Base-by-base conservation (phyloP, 1,284 basidiomycete genomes). In the Cystobasidiaceae sp. region DNA sequence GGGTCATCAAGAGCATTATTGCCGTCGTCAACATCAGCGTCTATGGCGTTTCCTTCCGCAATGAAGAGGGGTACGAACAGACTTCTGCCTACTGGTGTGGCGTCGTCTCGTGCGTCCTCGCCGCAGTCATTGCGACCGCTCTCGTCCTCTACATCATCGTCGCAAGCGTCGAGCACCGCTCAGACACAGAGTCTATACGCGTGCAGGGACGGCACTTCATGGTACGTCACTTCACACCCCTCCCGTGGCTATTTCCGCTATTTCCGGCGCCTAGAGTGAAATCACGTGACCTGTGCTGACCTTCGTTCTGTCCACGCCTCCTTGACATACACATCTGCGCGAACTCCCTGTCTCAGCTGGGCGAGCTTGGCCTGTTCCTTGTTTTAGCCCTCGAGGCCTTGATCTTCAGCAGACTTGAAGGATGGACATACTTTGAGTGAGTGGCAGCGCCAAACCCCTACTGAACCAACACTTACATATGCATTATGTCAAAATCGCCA, bases 61-160 rank as follows among this genome's bases (percentile, higher is more conserved):
- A 77, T 58, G 60, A 62, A 0, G 51, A 69, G 1, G 76, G 73
- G 5, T 78, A 75, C 57, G 49, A 65, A 17, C 80, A 75, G 60
- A 67, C 69, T 19, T 74, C 78, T 56, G 79, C 77, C 0, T 80
- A 80, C 69, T 81, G 78, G 77, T 77, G 76, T 56, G 79, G 78
- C 2, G 76, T 80, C 32, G 68, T 79, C 21, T 78, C 78, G 2
- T 66, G 78, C 37, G 71, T 78, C 48, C 70, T 76, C 23, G 69
- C 75, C 4, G 76, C 76, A 0, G 69, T 78, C 51, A 79, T 80
- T 64, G 71, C 75, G 4, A 64, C 74, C 52, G 69, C 76, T 2
- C 73, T 80, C 2, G 48, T 77, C 1, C 68, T 75, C 32, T 78
- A 80, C 67, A 32, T 34, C 13, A 50, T 51, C 32, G 48, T 54